Evolutionary conservation across 169 alveolate species (phyloP), one percentile per base, ranked within the genome.

Genomic region (Sarcocystis neurona): DNA sequence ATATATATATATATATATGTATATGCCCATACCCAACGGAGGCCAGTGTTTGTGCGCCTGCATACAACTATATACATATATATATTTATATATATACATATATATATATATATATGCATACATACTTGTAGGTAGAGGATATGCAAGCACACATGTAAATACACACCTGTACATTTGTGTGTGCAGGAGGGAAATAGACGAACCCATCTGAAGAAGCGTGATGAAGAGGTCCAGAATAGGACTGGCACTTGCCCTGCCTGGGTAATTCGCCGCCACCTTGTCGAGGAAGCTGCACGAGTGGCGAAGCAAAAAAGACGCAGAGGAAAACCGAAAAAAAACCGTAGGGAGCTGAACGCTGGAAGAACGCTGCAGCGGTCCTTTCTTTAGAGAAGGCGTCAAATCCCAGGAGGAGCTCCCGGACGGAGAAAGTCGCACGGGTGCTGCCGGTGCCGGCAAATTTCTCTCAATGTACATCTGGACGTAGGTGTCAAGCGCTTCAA

Each of bases 201-300:
- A 91, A n/a, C 98, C 98, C 96, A 95, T 93, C 58, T 92, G 84
- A 18, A 97, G 90, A 46, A 94, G 94, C 75, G 98, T 94, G 41
- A 97, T 92, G 87, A 97, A 96, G 41, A 97, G 85, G 87, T 97
- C 98, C 37, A 95, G 27, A n/a, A 94, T 92, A 15, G 97, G 96
- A 39, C 95, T 88, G n/a, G 84, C 90, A 23, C 96, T 87, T 8
- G 98, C 98, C 80, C 98, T 90, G 23, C 98, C 98, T 12, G 98
- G 98, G 91, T 97, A 97, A 44, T 87, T 84, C 86, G 91, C 85
- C 75, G 92, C 91, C 30, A 96, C 56, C 70, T 89, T 86, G 56
- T 94, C 91, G 23, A 96, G 74, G 39, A 95, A n/a, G 2, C 86
- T 68, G 53, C 23, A 15, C 30, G 5, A 41, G 50, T 20, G 43